A percentile compares a stretch with the other conserved stretches of the same genome.
These are phyloP conservation scores for Terana coerulea DNA, from an alignment of 768 basidiomycete genomes.

Conservation along the genomic window DNA sequence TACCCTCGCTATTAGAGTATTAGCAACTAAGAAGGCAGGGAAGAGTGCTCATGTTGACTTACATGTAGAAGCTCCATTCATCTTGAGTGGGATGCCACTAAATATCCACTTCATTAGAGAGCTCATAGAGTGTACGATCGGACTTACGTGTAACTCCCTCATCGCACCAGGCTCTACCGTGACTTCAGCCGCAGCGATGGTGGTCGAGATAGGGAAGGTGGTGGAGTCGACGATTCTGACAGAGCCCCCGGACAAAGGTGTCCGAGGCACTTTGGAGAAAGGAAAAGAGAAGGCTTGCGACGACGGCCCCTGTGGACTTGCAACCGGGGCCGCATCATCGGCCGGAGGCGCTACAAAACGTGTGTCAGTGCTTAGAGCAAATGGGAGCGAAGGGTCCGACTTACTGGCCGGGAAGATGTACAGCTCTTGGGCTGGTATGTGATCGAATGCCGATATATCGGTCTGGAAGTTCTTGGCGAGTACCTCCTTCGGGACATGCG, in stretches of 20 bases:
- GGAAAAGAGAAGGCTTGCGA: conserved; percentile 48
- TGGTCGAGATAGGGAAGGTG: conserved; percentile 48
- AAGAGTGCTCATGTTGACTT: neutral
- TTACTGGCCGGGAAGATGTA: conserved; percentile 46
- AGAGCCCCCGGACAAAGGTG: conserved; percentile 46
- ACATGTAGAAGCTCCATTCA: conserved; percentile 33
- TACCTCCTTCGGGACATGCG: conserved; percentile 55
- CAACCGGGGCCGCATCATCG: conserved; percentile 33
- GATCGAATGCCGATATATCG: conserved; percentile 41
- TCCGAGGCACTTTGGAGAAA: conserved; percentile 41
- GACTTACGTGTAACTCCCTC: conserved; percentile 44
- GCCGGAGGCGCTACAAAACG: conserved; percentile 12
- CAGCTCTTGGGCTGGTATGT: conserved; percentile 47
- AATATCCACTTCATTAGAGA: neutral
- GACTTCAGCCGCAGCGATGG: conserved; percentile 53
- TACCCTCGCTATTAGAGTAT: conserved; percentile 28
- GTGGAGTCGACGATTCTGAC: conserved; percentile 53
- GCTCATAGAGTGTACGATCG: neutral
- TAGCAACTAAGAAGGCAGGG: neutral
- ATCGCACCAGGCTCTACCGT: conserved; percentile 52
- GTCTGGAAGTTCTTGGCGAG: conserved; percentile 60
- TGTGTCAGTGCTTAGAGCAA: neutral
- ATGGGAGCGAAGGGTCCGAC: conserved; percentile 2
- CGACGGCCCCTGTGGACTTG: conserved; percentile 42
- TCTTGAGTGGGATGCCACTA: conserved; percentile 46